Conservation (phyloP, 2,329 filamentous ascomycete species). For the Aspergillus sp. region DNA sequence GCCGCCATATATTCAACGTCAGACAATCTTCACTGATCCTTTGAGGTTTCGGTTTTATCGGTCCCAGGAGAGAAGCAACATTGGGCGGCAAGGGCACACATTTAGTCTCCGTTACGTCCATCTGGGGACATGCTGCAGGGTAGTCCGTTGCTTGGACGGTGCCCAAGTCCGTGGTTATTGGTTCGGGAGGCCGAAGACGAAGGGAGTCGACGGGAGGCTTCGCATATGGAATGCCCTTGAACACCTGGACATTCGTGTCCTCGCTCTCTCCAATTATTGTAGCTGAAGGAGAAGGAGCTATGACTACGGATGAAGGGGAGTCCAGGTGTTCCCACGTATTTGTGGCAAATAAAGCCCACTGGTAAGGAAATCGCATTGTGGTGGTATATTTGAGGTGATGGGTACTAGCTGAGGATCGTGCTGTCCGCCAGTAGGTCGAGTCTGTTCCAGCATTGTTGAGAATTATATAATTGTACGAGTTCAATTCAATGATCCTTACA, state of each 20-base stretch:
- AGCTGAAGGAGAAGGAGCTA: background rate
- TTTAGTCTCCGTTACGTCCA: background rate
- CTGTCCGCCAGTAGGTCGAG: too few relatives aligned
- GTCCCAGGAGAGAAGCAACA: background rate
- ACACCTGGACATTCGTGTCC: background rate
- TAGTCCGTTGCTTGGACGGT: conserved; percentile 3
- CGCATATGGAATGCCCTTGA: conserved; percentile 10
- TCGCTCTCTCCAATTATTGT: background rate
- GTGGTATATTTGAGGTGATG: too few relatives aligned
- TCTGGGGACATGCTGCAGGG: background rate
- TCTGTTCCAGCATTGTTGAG: too few relatives aligned
- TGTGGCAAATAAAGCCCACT: background rate
- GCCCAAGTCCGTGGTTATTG: background rate
- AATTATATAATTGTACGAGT: too few relatives aligned
- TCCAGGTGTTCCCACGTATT: background rate
- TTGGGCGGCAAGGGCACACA: background rate
- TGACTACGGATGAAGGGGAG: background rate
- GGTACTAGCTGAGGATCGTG: too few relatives aligned
- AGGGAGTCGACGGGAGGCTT: conserved; percentile 1
- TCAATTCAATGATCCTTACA: too few relatives aligned
- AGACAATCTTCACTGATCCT: conserved; percentile 12
- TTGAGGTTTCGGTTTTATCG: background rate
- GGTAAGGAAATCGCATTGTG: background rate
- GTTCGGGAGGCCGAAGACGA: conserved; percentile 5
- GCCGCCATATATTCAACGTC: conserved; percentile 9